These are phyloP conservation scores for Clarireedia homoeocarpa DNA, from an alignment of 2,329 filamentous ascomycete species.

Conservation along the genomic window DNA sequence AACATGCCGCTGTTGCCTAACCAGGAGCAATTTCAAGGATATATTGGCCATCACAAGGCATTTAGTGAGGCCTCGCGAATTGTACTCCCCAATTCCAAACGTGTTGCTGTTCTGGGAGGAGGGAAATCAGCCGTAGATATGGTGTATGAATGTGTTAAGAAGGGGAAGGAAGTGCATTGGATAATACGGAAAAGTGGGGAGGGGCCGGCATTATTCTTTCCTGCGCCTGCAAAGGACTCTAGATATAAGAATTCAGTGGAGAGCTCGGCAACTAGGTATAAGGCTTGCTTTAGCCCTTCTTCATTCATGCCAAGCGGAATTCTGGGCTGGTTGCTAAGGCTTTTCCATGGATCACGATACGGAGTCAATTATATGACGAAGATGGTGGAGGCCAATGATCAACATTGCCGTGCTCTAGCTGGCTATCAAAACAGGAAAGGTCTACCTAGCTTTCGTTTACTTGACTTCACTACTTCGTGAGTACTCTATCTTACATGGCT, in stretches of 20 bases:
- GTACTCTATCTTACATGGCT: not conserved
- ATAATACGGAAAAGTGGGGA: constrained; percentile 4
- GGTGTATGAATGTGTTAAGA: constrained; percentile 1
- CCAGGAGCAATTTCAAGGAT: not conserved
- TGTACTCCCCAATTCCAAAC: not conserved
- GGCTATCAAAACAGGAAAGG: not conserved
- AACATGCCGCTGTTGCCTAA: constrained; percentile 18
- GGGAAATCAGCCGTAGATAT: constrained; percentile 6
- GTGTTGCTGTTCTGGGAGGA: constrained; percentile 6
- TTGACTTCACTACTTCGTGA: constrained; percentile 4
- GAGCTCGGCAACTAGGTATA: not conserved
- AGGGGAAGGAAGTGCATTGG: not conserved
- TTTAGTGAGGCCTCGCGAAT: constrained; percentile 6
- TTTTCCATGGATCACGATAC: not conserved
- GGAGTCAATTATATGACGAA: not conserved
- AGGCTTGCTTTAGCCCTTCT: constrained; percentile 3
- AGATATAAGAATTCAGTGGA: constrained; percentile 13
- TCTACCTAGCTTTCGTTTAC: not conserved
- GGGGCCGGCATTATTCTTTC: constrained; percentile 3
- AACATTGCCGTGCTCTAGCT: not conserved
- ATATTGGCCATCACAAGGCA: constrained; percentile 4
- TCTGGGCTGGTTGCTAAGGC: not conserved
- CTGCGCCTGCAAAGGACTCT: not conserved
- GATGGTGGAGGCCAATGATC: not conserved
- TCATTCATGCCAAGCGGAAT: not conserved